Base-by-base conservation (phyloP, 1,284 basidiomycete species). In the Rhodotorula sp. region DNA sequence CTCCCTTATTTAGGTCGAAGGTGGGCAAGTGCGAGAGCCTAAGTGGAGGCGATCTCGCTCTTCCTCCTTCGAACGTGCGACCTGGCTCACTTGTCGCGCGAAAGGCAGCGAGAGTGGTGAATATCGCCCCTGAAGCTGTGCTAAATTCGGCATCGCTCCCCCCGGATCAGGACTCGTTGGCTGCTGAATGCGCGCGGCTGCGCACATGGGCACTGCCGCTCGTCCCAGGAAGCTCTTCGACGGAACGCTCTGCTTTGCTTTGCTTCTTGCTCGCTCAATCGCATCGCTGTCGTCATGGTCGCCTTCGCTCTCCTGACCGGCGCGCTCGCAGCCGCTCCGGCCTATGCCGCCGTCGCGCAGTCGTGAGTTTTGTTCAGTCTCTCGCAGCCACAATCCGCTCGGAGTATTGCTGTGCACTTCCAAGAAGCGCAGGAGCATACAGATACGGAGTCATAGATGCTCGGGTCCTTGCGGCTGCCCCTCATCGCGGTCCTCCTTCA, bases 301-400 rank as follows among this genome's bases (percentile, higher is more conserved):
- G 57, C 57, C 21, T 12, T 43, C 31, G 58, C 43, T 26, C n/a
- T 62, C 18, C 58, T 62, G 29, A 60, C 65, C 18, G 47, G 48
- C 29, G 51, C 64, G 1, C 49, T 70, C 29, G 65, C 67, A 7
- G 59, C 58, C 39, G 59, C 60, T 29, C 58, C 59, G 20, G 52
- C 23, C 20, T 49, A 58, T 1, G 78, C 79, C 34, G 70, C 73
- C 51, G 70, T 78, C 48, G 82, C 80, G n/a, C 82, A 82, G 71
- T 73, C 71, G 58, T 60, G 23, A 43, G 58, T 39, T 43, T 8
- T 43, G n/a, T 18, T n/a, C 26, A 8, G 23, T 60, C 21, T 16
- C 39, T 46, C 58, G 34, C 12, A 46, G 6, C 39, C 10, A 14
- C 39, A 43, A 10, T 14, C 10, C 39, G 39, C 39, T 12, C 12